A percentile compares a stretch with the other conserved stretches of the same genome.
Evolutionary conservation across 345 rosid species (phyloP).

Genomic region (Dimocarpus longan): DNA sequence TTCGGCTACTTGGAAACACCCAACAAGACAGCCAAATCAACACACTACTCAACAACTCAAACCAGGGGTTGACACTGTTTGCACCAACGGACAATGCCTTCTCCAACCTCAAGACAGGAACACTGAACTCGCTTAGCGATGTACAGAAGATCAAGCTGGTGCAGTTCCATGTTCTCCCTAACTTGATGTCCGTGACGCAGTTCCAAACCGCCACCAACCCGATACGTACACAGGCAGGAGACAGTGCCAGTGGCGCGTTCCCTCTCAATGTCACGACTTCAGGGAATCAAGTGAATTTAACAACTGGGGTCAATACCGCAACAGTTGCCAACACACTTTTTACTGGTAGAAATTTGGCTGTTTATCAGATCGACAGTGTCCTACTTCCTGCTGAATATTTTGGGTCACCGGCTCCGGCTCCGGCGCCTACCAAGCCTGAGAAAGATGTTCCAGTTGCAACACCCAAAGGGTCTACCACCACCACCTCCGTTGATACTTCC

Average conservation of each 20-base stretch:
- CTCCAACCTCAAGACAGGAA: slow-evolving; percentile 61
- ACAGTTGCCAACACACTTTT: slow-evolving; percentile 64
- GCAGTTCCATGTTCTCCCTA: slow-evolving; percentile 82
- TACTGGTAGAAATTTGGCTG: slow-evolving; percentile 58
- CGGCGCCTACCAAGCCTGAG: slow-evolving; percentile 48
- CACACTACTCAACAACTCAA: slow-evolving; percentile 70
- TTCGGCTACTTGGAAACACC: slow-evolving; percentile 63
- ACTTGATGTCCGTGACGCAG: slow-evolving; percentile 56
- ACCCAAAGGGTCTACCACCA: slow-evolving; percentile 49
- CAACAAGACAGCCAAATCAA: slow-evolving; percentile 74
- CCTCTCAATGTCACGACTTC: slow-evolving; percentile 75
- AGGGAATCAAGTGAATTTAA: slow-evolving; percentile 77
- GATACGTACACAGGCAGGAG: slow-evolving; percentile 82
- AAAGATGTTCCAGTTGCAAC: slow-evolving; percentile 55
- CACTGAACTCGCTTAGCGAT: slow-evolving; percentile 65
- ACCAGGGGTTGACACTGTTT: slow-evolving; percentile 73
- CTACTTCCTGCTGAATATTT: slow-evolving; percentile 70
- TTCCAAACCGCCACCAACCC: slow-evolving; percentile 94
- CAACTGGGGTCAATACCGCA: slow-evolving; percentile 72
- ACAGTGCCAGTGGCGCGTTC: slow-evolving; percentile 53
- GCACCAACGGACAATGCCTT: slow-evolving; percentile 89
- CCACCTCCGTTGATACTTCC: slow-evolving; percentile 45
- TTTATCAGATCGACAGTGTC: slow-evolving; percentile 80
- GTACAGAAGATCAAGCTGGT: slow-evolving; percentile 72
- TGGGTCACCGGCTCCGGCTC: slow-evolving; percentile 70